Evolutionary conservation across 1,284 basidiomycete genomes (phyloP).

Genomic region (Fistulina hepatica): DNA sequence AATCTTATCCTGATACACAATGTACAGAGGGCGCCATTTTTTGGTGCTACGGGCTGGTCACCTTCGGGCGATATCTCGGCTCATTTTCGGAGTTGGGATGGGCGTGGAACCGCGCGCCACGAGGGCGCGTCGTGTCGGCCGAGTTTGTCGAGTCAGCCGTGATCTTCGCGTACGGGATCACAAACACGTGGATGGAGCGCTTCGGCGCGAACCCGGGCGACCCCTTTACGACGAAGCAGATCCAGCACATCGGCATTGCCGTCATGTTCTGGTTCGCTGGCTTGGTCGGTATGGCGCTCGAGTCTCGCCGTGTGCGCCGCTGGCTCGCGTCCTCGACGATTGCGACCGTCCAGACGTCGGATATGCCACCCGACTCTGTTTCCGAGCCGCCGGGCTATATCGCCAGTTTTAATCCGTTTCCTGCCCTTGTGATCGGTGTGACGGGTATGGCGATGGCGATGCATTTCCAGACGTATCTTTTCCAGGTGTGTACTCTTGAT

Average conservation of each 20-base stretch:
- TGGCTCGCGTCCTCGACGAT: conserved; percentile 57
- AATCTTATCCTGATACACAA: conserved; percentile 4
- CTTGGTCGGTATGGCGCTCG: conserved; percentile 71
- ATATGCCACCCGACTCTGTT: conserved; percentile 31
- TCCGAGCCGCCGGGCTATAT: conserved; percentile 63
- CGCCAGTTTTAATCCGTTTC: conserved; percentile 89
- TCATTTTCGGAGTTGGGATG: conserved; percentile 83
- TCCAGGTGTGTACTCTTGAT: conserved; percentile 46
- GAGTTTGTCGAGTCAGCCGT: conserved; percentile 84
- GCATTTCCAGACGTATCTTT: conserved; percentile 82
- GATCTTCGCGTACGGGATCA: conserved; percentile 83
- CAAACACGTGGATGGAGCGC: conserved; percentile 96
- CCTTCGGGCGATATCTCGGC: conserved; percentile 88
- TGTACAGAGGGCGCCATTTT: conserved; percentile 75
- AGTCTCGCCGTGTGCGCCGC: conserved; percentile 60
- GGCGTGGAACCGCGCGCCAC: conserved; percentile 82
- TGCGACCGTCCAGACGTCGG: conserved; percentile 29
- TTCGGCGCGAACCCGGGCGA: conserved; percentile 75
- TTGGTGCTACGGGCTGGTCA: conserved; percentile 83
- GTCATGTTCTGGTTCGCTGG: conserved; percentile 97
- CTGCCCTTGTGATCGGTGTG: conserved; percentile 85
- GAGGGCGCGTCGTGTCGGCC: conserved; percentile 47
- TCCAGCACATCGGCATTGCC: conserved; percentile 94
- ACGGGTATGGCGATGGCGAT: conserved; percentile 96
- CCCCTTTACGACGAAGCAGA: conserved; percentile 85